These are phyloP conservation scores for Penicillium occitanis DNA, from an alignment of 2,329 filamentous ascomycete genomes.

Conservation along the genomic window DNA sequence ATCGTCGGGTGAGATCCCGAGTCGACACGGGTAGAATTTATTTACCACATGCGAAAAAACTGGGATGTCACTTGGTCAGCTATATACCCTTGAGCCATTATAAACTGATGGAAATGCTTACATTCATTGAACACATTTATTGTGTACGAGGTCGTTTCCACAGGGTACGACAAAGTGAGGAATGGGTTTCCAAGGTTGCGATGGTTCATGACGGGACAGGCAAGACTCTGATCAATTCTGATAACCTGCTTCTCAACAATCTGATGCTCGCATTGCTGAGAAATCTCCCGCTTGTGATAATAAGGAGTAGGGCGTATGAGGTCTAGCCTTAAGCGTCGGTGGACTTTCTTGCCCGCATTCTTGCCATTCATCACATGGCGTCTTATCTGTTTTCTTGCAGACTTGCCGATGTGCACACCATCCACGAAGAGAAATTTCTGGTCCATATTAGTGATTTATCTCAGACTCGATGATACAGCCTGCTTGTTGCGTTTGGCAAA, in stretches of 20 bases:
- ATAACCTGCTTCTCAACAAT: not conserved
- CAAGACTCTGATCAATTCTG: not conserved
- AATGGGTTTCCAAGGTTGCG: slow-evolving; percentile 13
- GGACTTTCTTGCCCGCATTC: slow-evolving; percentile 19
- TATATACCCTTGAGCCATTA: no score
- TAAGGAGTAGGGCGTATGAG: not conserved
- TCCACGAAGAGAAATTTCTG: slow-evolving; percentile 17
- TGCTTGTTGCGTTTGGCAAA: not conserved
- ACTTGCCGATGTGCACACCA: not conserved
- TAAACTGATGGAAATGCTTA: not conserved
- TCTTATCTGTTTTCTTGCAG: slow-evolving; percentile 10
- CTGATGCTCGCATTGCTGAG: not conserved
- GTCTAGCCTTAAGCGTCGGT: slow-evolving; percentile 13
- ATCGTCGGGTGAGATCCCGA: slow-evolving; percentile 16
- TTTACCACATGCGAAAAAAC: slow-evolving; percentile 15
- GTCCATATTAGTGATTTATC: not conserved
- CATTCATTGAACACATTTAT: slow-evolving; percentile 15
- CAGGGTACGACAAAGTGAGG: slow-evolving; percentile 6
- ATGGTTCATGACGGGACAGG: not conserved
- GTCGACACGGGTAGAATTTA: slow-evolving; percentile 13
- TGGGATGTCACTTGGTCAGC: not conserved
- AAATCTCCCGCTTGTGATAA: not conserved
- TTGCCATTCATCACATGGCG: slow-evolving; percentile 20
- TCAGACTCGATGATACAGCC: not conserved
- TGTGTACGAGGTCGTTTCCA: not conserved